Conservation (phyloP, 768 basidiomycete genomes). For the Mrakia gelida region DNA sequence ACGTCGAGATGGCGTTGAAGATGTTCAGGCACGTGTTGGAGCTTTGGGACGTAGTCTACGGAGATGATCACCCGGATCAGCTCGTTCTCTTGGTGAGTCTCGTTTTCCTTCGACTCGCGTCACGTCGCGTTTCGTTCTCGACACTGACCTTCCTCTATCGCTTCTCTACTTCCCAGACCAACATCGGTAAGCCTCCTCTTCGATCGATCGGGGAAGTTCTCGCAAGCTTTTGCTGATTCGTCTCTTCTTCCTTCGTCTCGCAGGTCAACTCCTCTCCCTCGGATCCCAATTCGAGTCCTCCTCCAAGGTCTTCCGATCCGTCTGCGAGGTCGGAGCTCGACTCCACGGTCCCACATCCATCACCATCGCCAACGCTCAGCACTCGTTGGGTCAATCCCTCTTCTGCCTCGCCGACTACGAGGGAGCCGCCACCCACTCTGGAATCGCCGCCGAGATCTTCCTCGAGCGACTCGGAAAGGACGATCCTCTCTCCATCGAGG, state of each 20-base stretch:
- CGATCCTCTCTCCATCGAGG: slow-evolving; percentile 44
- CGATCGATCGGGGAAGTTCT: too few relatives aligned
- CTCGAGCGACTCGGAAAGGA: slow-evolving; percentile 42
- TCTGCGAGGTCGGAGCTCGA: slow-evolving; percentile 37
- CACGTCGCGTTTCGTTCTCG: neutral
- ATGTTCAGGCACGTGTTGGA: slow-evolving; percentile 46
- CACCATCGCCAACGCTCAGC: slow-evolving; percentile 43
- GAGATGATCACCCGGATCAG: slow-evolving; percentile 46
- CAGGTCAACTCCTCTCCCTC: slow-evolving; percentile 43
- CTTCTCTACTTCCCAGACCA: slow-evolving; percentile 4
- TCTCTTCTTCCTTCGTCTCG: slow-evolving; percentile 35
- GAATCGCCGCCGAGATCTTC: slow-evolving; percentile 43
- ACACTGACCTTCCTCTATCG: neutral
- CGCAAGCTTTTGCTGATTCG: neutral
- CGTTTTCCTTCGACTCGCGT: neutral
- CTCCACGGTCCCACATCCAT: slow-evolving; percentile 46
- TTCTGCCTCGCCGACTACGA: slow-evolving; percentile 45
- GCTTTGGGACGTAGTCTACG: slow-evolving; percentile 47
- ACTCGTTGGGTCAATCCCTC: slow-evolving; percentile 46
- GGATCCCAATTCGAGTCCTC: slow-evolving; percentile 40
- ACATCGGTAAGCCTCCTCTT: slow-evolving; percentile 10
- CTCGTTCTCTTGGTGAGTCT: slow-evolving; percentile 45
- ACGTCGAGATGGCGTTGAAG: slow-evolving; percentile 41
- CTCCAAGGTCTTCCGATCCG: slow-evolving; percentile 41
- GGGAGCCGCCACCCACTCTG: slow-evolving; percentile 40